A percentile compares a stretch with the other conserved stretches of the same genome.
Evolutionary conservation across 2,329 filamentous ascomycete genomes (phyloP).

Genomic region (Herpotrichia juniperi): DNA sequence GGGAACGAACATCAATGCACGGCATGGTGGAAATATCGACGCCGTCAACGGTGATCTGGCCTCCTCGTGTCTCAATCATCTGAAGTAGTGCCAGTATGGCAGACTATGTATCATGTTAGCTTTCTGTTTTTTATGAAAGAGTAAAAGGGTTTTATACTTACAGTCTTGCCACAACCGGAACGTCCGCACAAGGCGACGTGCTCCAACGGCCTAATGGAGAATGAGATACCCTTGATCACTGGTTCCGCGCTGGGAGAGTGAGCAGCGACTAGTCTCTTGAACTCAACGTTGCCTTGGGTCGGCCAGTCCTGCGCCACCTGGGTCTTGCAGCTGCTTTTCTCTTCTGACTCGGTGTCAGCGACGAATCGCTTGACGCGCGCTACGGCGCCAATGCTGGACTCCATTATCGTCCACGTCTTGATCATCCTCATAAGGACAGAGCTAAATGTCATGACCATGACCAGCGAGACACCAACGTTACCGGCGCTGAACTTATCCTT

Average conservation of each 20-base stretch:
- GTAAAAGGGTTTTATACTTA: too few species aligned
- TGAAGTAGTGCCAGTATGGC: slow-evolving; percentile 14
- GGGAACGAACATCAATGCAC: slow-evolving; percentile 46
- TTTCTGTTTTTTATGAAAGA: too few species aligned
- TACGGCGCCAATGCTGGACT: slow-evolving; percentile 62
- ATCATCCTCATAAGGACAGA: slow-evolving; percentile 53
- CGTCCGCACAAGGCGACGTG: too few species aligned
- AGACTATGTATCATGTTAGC: slow-evolving; percentile 51
- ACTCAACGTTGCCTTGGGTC: slow-evolving; percentile 41
- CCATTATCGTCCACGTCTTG: slow-evolving; percentile 60
- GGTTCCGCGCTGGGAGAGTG: not conserved
- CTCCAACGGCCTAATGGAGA: slow-evolving; percentile 44
- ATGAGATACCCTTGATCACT: too few species aligned
- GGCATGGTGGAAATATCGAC: slow-evolving; percentile 52
- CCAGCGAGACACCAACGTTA: slow-evolving; percentile 56
- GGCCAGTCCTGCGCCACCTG: slow-evolving; percentile 47
- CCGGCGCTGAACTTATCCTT: slow-evolving; percentile 48
- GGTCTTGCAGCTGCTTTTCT: slow-evolving; percentile 51
- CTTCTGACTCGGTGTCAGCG: slow-evolving; percentile 48
- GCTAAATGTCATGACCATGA: slow-evolving; percentile 58
- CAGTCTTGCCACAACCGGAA: too few species aligned
- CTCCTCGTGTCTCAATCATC: slow-evolving; percentile 22
- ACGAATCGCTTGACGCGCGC: slow-evolving; percentile 57
- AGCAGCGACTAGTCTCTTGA: slow-evolving; percentile 39
- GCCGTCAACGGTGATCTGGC: slow-evolving; percentile 52